These are phyloP conservation scores for Phytophthora pseudosyringae DNA, from an alignment of 352 stramenopile species.

Conservation along the genomic window DNA sequence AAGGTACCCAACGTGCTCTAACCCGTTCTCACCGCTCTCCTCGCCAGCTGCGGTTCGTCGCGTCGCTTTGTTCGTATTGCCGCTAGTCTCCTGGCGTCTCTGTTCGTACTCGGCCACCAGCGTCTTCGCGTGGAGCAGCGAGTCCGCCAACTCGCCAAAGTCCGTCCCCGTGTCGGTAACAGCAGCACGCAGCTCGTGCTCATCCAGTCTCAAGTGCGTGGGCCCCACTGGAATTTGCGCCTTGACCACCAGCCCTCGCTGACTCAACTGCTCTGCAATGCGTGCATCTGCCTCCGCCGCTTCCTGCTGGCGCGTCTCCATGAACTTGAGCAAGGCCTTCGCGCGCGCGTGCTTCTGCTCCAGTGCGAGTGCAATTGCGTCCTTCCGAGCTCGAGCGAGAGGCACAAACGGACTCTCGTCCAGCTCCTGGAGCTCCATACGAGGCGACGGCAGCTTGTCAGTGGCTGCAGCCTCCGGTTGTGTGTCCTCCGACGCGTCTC, in stretches of 20 bases:
- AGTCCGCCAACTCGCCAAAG: conserved; percentile 54
- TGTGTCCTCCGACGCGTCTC: not conserved
- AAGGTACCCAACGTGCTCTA: conserved; percentile 55
- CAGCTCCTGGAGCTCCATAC: not conserved
- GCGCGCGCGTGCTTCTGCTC: conserved; percentile 40
- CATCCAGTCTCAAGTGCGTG: conserved; percentile 57
- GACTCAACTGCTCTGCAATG: conserved; percentile 52
- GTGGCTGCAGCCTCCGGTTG: not conserved
- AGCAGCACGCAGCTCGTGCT: conserved; percentile 37
- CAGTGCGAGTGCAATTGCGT: conserved; percentile 41
- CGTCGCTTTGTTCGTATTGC: conserved; percentile 42
- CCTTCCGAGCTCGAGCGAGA: conserved; percentile 45
- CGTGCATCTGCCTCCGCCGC: conserved; percentile 49
- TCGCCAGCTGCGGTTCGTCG: conserved; percentile 22
- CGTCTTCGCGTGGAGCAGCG: conserved; percentile 61
- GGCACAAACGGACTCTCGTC: conserved; percentile 42
- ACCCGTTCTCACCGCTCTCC: conserved; percentile 16
- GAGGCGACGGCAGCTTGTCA: not conserved
- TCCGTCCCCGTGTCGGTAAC: conserved; percentile 2
- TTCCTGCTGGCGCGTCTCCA: conserved; percentile 53
- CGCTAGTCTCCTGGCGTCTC: conserved; percentile 47
- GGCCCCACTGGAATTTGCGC: conserved; percentile 78
- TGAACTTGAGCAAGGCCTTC: conserved; percentile 49
- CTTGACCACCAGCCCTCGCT: conserved; percentile 69
- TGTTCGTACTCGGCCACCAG: conserved; percentile 66